Evolutionary conservation across 148 eudicot species (phyloP), one percentile per base, ranked within the genome.

Genomic region (Amaranthus cruentus): DNA sequence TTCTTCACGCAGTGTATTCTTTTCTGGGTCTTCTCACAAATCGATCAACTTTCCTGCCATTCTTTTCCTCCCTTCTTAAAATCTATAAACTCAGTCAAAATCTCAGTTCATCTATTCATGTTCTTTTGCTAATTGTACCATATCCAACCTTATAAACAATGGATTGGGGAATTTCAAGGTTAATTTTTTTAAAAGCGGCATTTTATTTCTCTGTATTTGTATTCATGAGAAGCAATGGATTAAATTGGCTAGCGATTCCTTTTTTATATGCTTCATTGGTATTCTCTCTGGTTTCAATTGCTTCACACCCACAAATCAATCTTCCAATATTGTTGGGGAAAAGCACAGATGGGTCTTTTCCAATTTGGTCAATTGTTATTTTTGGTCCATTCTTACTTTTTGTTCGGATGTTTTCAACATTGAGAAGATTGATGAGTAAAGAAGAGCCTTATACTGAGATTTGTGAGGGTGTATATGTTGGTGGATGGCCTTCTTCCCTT

Each of bases 241-340:
- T 83, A 69, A 81, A 28, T 21, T 15, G 86, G 2, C 18, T 88
- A 62, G 76, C 98, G 66, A 80, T 91, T 5, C 98, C 98, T 50
- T 76, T 91, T 47, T 65, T 93, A 47, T 93, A 93, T 62, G 87
- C 98, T 51, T 91, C 97, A 55, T 70, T 91, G 47, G 81, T 91
- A 15, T 85, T 84, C n/a, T 66, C 88, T 10, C 74, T 93, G 72
- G 83, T 93, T 28, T 87, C 97, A 69, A 69, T 93, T 4, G 92
- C 95, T 12, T 81, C 97, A 21, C 83, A 85, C 81, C 97, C 98
- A n/a, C 71, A 46, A 0, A 89, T 93, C 53, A 84, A 93, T 71
- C 88, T 93, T 11, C 98, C 98, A 5, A 83, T 91, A 72, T 83
- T 93, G 47, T 73, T 93, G 56, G 95, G 91, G 0, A 93, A 93